Evolutionary conservation across 306 rosid species (phyloP).

Genomic region (Malus asiatica): DNA sequence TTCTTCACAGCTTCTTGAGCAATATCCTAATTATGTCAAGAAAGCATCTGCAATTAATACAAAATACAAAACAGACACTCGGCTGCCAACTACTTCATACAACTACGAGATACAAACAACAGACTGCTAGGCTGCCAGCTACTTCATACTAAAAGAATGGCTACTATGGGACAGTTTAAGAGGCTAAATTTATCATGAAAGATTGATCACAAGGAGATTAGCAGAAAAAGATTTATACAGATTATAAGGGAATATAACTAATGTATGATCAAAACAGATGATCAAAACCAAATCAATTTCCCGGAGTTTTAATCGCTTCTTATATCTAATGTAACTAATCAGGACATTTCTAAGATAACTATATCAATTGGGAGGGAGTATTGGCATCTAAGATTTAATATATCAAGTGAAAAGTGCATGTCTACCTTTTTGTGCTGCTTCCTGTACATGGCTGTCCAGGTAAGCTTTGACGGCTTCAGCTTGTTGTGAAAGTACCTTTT

Average conservation of each 20-base stretch:
- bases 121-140: neutral
- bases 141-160: neutral
- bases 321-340: neutral
- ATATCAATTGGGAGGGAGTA: neutral
- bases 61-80: neutral
- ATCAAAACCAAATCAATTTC: neutral
- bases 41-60: neutral
- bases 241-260: neutral
- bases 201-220: neutral
- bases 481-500: conserved; percentile 70
- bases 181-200: neutral
- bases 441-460: conserved; percentile 87
- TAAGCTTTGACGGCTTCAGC: conserved; percentile 81
- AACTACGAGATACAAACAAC: neutral
- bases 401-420: neutral
- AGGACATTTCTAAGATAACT: too few species aligned
- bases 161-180: neutral
- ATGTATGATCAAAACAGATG: neutral
- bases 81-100: neutral
- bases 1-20: conserved; percentile 77
- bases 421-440: conserved; percentile 82
- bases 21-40: conserved; percentile 32
- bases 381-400: neutral
- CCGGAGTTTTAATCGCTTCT: neutral
- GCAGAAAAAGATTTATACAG: neutral